phyloP scores from a whole-genome alignment of 495 filamentous ascomycete species.

The Rostrohypoxylon terebratum region DNA sequence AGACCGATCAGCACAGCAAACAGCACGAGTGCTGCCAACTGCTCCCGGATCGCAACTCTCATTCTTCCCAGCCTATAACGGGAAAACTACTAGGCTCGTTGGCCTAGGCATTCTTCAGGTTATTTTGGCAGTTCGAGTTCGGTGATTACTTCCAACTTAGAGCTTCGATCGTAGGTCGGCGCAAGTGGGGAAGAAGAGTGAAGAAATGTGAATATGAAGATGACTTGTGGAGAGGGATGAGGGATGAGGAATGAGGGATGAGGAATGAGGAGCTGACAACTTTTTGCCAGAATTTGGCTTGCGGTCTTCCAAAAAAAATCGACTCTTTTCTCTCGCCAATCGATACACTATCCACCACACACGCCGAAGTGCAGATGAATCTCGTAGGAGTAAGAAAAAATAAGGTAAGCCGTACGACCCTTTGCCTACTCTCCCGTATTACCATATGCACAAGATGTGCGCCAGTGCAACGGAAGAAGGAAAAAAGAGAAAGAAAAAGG shows the following conservation, averaged over 20 bases:
- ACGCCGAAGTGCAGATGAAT: constrained; percentile 30
- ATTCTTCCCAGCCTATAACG: constrained; percentile 65
- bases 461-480: constrained; percentile 31
- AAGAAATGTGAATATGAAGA: not conserved
- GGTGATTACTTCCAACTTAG: not conserved
- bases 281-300: constrained; percentile 1
- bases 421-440: constrained; percentile 24
- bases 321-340: constrained; percentile 11
- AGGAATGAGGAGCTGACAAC: not conserved
- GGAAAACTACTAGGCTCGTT: constrained; percentile 38
- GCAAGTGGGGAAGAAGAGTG: not conserved
- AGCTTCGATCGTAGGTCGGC: constrained; percentile 32
- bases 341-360: constrained; percentile 20
- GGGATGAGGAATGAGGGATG: no score
- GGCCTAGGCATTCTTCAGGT: constrained; percentile 40
- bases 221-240: not conserved
- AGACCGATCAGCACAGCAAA: constrained; percentile 75
- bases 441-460: constrained; percentile 23
- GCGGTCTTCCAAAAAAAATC: not conserved
- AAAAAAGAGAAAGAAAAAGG: constrained; percentile 1
- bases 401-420: constrained; percentile 25
- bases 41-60: constrained; percentile 85
- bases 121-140: not conserved
- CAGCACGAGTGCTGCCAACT: constrained; percentile 80
- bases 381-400: constrained; percentile 2